Conservation (phyloP, 345 rosid species). For the Corymbia maculata region DNA sequence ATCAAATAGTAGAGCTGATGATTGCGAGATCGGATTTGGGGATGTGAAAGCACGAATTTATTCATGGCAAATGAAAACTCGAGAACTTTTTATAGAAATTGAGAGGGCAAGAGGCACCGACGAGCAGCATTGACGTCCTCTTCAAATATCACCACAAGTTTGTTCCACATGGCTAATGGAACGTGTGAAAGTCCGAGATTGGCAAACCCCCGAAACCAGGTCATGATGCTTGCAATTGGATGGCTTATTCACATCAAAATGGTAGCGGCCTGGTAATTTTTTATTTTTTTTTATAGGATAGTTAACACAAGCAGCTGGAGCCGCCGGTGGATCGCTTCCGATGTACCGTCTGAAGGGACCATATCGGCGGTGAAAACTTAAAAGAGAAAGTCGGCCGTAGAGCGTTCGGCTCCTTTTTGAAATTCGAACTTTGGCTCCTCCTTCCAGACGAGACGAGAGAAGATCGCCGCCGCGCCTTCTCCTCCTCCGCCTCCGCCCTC, state of each 20-base stretch:
- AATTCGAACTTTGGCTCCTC: not conserved
- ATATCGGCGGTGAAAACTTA: not conserved
- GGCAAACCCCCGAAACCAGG: not conserved
- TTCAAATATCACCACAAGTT: not conserved
- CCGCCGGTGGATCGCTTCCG: not conserved
- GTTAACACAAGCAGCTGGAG: not conserved
- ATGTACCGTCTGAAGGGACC: not conserved
- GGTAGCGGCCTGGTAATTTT: not conserved
- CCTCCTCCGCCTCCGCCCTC: not conserved
- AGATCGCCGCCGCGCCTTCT: not conserved
- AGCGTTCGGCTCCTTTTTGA: not conserved
- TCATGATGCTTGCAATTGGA: too few species aligned
- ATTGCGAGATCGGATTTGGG: accelerated
- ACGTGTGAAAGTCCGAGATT: not conserved
- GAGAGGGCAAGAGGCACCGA: not conserved
- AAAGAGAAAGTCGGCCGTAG: not conserved
- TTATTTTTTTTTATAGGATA: accelerated
- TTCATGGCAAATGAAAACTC: too few species aligned
- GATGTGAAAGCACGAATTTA: not conserved
- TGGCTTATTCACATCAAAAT: not conserved
- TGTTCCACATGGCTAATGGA: not conserved
- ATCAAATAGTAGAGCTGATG: not conserved
- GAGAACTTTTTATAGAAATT: not conserved
- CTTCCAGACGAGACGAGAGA: not conserved
- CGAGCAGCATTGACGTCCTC: not conserved